Evolutionary conservation across 352 stramenopile genomes (phyloP), one percentile per base, ranked within the genome.

Genomic region (Phytophthora macrochlamydospora): DNA sequence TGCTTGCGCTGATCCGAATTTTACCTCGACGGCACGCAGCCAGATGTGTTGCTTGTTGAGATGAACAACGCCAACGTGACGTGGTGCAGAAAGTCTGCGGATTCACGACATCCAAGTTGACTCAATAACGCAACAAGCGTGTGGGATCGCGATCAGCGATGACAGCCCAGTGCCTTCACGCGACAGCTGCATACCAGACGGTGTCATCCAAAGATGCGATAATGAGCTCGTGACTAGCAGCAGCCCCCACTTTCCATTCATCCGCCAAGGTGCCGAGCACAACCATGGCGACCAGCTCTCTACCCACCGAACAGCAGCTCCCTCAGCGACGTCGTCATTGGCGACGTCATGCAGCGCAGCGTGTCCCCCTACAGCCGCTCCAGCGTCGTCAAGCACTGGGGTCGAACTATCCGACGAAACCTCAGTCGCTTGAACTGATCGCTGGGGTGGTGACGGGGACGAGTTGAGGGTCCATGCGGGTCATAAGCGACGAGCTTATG

Each of bases 271-370:
- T 40, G 6, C 35, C 6, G 6, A 40, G 18, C 35, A 40, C 35
- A 6, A 11, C 35, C 11, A 65, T 65, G 58, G 30, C 50, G 18
- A 37, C 11, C 31, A 59, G 42, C 50, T 13, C 35, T 65, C 31
- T 42, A 14, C 33, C 58, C 50, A 32, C 58, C 50, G 3, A 59
- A 58, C 38, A 57, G 14, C 31, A 30, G 54, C 5, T 49, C n/a
- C 18, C 37, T 59, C 3, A 54, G 40, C 28, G 31, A 48, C 6
- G 2, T 7, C 3, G 48, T 65, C 33, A 65, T 65, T 4, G 14
- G 50, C 2, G 50, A 59, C 14, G 58, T 49, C 42, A 4, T 65
- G 4, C 40, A 50, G 9, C 58, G 40, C 6, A 32, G 12, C 13
- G 31, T 38, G 5, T 13, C 13, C 24, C 14, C 29, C 45, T 14